Conservation (phyloP, 2,329 filamentous ascomycete species). For the Scytalidium sp. region DNA sequence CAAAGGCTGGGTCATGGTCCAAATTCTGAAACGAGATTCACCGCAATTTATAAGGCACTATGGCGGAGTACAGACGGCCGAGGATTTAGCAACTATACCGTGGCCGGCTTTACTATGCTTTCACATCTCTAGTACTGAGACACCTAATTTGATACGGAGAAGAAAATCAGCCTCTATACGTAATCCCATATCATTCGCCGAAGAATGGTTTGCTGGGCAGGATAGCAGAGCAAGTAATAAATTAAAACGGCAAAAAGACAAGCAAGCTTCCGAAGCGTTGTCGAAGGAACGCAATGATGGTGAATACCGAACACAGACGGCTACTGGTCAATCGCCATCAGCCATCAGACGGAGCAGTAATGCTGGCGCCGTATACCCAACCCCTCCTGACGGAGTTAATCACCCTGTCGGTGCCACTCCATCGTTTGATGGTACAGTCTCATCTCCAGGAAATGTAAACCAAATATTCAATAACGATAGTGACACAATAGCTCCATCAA, state of each 20-base stretch:
- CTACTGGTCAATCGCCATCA: conserved; percentile 51
- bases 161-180: not conserved
- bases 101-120: conserved; percentile 31
- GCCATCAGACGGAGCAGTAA: conserved; percentile 47
- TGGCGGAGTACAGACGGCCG: conserved; percentile 16
- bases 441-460: conserved; percentile 49
- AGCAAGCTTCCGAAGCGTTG: conserved; percentile 33
- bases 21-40: conserved; percentile 19
- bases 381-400: conserved; percentile 65
- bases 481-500: conserved; percentile 19
- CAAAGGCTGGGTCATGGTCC: conserved; percentile 29
- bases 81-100: conserved; percentile 24
- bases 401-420: conserved; percentile 50
- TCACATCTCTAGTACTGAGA: conserved; percentile 13
- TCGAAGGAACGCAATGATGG: conserved; percentile 40
- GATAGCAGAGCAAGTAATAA: conserved; percentile 41
- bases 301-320: conserved; percentile 38
- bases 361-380: conserved; percentile 63
- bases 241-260: conserved; percentile 47
- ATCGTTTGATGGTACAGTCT: conserved; percentile 52
- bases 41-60: conserved; percentile 20
- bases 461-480: conserved; percentile 35
- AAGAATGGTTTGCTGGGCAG: conserved; percentile 31
- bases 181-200: conserved; percentile 33
- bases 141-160: conserved; percentile 5